Conservation (phyloP, 2,329 filamentous ascomycete species). For the Paecilomyces sp. region DNA sequence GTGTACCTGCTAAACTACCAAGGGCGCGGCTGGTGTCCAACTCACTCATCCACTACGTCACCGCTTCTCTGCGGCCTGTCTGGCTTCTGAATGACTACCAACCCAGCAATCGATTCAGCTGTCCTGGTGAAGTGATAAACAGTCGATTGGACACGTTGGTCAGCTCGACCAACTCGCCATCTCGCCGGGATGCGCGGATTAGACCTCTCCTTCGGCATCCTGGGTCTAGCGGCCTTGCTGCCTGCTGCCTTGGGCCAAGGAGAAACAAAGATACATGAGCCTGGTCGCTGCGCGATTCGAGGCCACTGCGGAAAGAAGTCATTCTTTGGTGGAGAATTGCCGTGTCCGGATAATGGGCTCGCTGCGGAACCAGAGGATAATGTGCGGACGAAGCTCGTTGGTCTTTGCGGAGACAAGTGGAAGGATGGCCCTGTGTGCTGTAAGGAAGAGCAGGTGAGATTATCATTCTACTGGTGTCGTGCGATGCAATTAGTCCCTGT, state of each 20-base stretch:
- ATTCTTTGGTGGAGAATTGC: conserved; percentile 82
- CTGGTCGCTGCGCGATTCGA: conserved; percentile 81
- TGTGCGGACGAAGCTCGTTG: conserved; percentile 69
- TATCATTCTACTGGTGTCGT: neutral
- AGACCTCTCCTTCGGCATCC: conserved; percentile 16
- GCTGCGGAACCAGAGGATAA: conserved; percentile 67
- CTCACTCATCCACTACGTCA: neutral
- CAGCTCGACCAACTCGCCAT: neutral
- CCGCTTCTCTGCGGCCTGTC: neutral
- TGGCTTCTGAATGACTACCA: neutral
- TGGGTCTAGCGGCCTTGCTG: conserved; percentile 19
- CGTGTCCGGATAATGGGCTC: conserved; percentile 83
- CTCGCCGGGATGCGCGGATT: conserved; percentile 23
- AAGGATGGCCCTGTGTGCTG: conserved; percentile 78
- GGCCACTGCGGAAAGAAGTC: conserved; percentile 87
- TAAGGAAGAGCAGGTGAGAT: conserved; percentile 60
- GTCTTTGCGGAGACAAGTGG: conserved; percentile 85
- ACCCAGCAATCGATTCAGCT: neutral
- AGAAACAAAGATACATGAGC: conserved; percentile 60
- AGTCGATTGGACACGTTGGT: neutral
- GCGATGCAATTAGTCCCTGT: neutral
- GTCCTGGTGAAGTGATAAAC: neutral
- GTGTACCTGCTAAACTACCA: neutral
- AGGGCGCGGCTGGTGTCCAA: neutral
- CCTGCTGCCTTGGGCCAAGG: conserved; percentile 21